These are phyloP conservation scores for Globisporangium heterothallicum DNA, from an alignment of 352 stramenopile species.

Conservation along the genomic window DNA sequence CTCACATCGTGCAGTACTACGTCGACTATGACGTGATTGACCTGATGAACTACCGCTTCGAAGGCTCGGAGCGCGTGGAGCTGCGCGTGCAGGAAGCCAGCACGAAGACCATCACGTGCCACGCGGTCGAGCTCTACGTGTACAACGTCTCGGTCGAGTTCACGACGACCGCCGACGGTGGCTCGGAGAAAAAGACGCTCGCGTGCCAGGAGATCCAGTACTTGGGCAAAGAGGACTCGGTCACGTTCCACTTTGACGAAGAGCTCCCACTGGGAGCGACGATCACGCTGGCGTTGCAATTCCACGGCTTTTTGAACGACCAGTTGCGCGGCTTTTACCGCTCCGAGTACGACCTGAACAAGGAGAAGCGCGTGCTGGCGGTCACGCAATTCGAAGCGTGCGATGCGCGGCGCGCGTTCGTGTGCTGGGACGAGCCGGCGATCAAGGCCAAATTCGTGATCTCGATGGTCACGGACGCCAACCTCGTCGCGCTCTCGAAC, in stretches of 20 bases:
- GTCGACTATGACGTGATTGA: constrained; percentile 77
- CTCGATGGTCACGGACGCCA: constrained; percentile 87
- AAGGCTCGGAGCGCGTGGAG: constrained; percentile 51
- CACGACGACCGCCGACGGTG: constrained; percentile 16
- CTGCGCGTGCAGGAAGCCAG: constrained; percentile 41
- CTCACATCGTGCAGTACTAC: constrained; percentile 32
- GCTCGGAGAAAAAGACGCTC: constrained; percentile 20
- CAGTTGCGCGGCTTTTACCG: constrained; percentile 96
- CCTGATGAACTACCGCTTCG: constrained; percentile 74
- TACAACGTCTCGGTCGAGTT: constrained; percentile 62
- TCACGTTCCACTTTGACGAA: constrained; percentile 56
- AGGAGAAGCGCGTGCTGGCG: constrained; percentile 90
- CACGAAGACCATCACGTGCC: constrained; percentile 84
- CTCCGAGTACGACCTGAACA: constrained; percentile 89
- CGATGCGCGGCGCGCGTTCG: constrained; percentile 91
- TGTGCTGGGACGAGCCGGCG: constrained; percentile 97
- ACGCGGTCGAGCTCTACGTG: constrained; percentile 92
- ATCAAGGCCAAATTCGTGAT: constrained; percentile 95
- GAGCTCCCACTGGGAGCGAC: constrained; percentile 22
- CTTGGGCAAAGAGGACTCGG: constrained; percentile 41
- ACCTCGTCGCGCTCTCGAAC: constrained; percentile 94
- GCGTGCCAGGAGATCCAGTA: constrained; percentile 44
- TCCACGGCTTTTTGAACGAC: constrained; percentile 84
- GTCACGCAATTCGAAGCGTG: constrained; percentile 83
- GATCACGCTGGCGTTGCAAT: constrained; percentile 41